Conservation (phyloP, 805 yeast species). For the Candida loeiensis region DNA sequence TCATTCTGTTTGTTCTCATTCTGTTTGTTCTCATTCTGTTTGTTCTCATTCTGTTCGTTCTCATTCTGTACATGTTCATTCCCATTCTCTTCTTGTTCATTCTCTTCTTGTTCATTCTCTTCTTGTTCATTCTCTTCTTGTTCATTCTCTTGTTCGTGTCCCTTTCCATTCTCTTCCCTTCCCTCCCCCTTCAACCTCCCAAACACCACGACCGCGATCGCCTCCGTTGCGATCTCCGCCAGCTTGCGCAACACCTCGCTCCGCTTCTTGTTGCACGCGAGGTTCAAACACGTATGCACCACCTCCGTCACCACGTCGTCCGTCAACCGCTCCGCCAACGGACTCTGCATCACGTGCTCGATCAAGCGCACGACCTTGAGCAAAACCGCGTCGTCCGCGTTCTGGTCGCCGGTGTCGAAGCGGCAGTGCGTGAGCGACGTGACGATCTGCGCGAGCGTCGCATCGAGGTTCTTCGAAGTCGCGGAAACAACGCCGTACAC, state of each 20-base stretch:
- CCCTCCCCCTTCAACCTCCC: conserved; percentile 43
- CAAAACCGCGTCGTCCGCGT: conserved; percentile 86
- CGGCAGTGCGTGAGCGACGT: conserved; percentile 87
- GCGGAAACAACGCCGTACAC: conserved; percentile 62
- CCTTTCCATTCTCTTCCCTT: conserved; percentile 15
- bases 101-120: conserved; percentile 14
- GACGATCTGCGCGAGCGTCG: conserved; percentile 61
- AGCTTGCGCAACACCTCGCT: conserved; percentile 85
- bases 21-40: too few relatives aligned
- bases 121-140: conserved; percentile 1
- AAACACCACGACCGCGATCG: conserved; percentile 69
- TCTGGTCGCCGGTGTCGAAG: conserved; percentile 91
- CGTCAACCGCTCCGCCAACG: conserved; percentile 60
- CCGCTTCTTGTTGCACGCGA: conserved; percentile 89
- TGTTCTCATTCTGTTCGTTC: too few relatives aligned
- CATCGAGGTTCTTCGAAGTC: conserved; percentile 51
- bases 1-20: too few relatives aligned
- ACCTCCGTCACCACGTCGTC: conserved; percentile 86
- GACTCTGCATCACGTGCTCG: conserved; percentile 62
- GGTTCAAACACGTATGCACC: conserved; percentile 82
- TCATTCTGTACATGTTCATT: too few relatives aligned
- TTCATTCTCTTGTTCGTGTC: conserved; percentile 7
- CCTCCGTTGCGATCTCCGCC: conserved; percentile 77
- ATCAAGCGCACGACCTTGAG: conserved; percentile 76
- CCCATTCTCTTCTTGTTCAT: neutral